Evolutionary conservation across 2,329 filamentous ascomycete genomes (phyloP).

Genomic region (Talaromyces sp.): DNA sequence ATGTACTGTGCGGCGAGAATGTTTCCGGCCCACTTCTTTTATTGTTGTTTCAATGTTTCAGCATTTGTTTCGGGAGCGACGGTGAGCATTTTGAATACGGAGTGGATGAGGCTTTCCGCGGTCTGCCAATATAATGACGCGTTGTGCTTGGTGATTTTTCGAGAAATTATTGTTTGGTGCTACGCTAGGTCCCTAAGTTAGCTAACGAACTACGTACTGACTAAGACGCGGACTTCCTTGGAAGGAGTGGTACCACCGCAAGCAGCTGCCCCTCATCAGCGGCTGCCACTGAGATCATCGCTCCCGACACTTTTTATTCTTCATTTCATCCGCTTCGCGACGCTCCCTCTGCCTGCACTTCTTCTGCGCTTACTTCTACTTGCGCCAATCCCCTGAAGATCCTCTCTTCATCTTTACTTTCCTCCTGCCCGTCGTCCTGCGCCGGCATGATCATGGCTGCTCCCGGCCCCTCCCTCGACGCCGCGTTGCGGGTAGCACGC

Average conservation of each 20-base stretch:
- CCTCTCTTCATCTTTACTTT: background rate
- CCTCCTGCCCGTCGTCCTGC: background rate
- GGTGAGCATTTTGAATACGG: slow-evolving; percentile 2
- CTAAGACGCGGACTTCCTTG: slow-evolving; percentile 9
- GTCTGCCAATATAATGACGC: background rate
- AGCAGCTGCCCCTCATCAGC: slow-evolving; percentile 2
- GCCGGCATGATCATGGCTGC: slow-evolving; percentile 17
- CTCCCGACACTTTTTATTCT: background rate
- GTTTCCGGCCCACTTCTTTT: background rate
- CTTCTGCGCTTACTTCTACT: background rate
- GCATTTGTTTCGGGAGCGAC: background rate
- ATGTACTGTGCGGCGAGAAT: background rate
- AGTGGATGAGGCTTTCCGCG: background rate
- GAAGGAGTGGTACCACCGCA: background rate
- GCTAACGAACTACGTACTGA: background rate
- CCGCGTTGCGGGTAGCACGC: slow-evolving; percentile 74
- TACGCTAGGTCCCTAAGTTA: too few relatives aligned
- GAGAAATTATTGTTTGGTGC: background rate
- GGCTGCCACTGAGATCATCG: slow-evolving; percentile 18
- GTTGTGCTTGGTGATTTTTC: background rate
- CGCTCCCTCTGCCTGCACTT: background rate
- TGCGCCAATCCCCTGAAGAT: slow-evolving; percentile 12
- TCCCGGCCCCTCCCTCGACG: slow-evolving; percentile 51
- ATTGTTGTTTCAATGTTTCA: background rate
- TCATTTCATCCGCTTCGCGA: background rate